Conservation (phyloP, 208 protist species). For the Sergeia podlipaevii region DNA sequence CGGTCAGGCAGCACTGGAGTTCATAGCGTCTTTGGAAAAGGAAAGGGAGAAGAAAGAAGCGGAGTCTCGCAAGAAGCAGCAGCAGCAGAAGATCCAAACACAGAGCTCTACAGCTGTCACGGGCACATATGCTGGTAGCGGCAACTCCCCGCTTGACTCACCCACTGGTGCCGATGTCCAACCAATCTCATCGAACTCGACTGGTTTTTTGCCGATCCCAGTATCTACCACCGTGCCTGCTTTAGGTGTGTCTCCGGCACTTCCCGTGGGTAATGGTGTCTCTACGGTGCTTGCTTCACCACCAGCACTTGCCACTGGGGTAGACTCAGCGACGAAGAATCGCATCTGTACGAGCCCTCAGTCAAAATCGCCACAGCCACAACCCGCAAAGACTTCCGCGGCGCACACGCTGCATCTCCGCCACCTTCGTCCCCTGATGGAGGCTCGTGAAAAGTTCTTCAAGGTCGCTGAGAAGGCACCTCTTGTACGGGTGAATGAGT, state of each 20-base stretch:
- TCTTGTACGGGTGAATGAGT: slow-evolving; percentile 44
- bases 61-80: no score
- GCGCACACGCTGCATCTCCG: slow-evolving; percentile 27
- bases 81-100: background rate
- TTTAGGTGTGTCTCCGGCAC: no score
- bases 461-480: slow-evolving; percentile 22
- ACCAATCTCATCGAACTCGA: background rate
- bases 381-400: background rate
- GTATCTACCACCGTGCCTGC: no score
- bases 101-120: background rate
- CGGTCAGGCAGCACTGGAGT: slow-evolving; percentile 10
- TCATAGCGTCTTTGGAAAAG: slow-evolving; percentile 11
- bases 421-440: slow-evolving; percentile 42
- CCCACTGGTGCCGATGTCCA: background rate
- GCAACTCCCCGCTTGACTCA: background rate
- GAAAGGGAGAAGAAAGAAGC: background rate
- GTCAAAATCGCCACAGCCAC: background rate
- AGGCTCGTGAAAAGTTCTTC: slow-evolving; percentile 29
- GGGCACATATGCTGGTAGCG: no score
- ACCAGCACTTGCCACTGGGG: background rate
- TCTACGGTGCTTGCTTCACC: no score
- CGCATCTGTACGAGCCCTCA: background rate
- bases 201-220: no score
- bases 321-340: no score
- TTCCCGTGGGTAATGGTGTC: no score